Conservation (phyloP, 2,329 filamentous ascomycete genomes). For the Hypoxylon sp. region DNA sequence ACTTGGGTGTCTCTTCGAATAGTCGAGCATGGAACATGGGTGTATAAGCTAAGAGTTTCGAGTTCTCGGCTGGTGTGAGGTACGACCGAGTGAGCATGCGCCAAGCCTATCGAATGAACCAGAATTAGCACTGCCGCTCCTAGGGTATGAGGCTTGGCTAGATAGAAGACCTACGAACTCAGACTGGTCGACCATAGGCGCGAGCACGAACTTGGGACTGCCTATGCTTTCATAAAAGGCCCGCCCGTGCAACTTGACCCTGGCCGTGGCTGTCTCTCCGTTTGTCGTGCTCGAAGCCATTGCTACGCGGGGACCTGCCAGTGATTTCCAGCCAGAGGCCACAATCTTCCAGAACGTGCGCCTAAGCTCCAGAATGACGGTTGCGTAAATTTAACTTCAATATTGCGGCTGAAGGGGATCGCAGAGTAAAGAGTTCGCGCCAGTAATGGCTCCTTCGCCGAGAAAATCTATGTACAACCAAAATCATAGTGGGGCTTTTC, state of each 20-base stretch:
- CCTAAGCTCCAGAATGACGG: conserved; percentile 32
- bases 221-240: conserved; percentile 97
- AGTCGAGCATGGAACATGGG: conserved; percentile 97
- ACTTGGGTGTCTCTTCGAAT: conserved; percentile 80
- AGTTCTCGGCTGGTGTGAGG: conserved; percentile 74
- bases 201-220: conserved; percentile 88
- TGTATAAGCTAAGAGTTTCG: conserved; percentile 84
- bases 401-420: background rate
- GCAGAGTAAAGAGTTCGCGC: conserved; percentile 6
- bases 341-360: conserved; percentile 32
- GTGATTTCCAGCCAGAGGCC: conserved; percentile 39
- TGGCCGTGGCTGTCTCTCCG: conserved; percentile 48
- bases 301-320: conserved; percentile 33
- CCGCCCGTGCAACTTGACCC: conserved; percentile 79
- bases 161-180: conserved; percentile 80
- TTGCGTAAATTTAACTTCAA: background rate
- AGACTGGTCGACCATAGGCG: conserved; percentile 98
- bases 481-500: conserved; percentile 28
- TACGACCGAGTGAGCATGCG: conserved; percentile 96
- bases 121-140: conserved; percentile 23
- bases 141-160: background rate
- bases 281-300: conserved; percentile 49
- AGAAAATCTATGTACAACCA: conserved; percentile 31
- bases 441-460: conserved; percentile 8
- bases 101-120: conserved; percentile 78